A percentile compares a stretch with the other conserved stretches of the same genome.
phyloP scores from a whole-genome alignment of 1,284 basidiomycete species.

The Cryptococcus sp. region DNA sequence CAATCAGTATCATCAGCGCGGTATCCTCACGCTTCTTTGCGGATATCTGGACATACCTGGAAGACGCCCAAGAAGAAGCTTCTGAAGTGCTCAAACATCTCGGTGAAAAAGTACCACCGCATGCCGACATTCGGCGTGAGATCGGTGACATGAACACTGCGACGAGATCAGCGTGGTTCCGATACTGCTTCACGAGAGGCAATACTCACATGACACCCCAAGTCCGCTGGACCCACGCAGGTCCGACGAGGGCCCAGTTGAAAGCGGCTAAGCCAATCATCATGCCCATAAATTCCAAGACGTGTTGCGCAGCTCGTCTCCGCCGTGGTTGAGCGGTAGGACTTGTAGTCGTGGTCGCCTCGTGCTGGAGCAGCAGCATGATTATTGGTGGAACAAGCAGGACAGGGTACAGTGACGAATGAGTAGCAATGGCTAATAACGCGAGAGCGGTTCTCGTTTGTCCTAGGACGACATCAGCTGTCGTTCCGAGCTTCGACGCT shows the following conservation, averaged over 20 bases:
- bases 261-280: not conserved
- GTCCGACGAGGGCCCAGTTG: constrained; percentile 30
- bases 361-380: constrained; percentile 59
- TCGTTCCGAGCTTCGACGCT: constrained; percentile 12
- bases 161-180: not conserved
- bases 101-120: constrained; percentile 99
- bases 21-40: not conserved
- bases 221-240: constrained; percentile 69
- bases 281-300: too few relatives aligned
- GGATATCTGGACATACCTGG: constrained; percentile 63
- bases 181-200: not conserved
- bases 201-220: constrained; percentile 78
- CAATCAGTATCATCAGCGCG: constrained; percentile 1
- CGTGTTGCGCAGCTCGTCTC: too few relatives aligned
- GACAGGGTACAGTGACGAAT: constrained; percentile 70
- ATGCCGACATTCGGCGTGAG: constrained; percentile 90
- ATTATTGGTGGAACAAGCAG: constrained; percentile 69
- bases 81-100: constrained; percentile 98
- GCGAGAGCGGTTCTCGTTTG: constrained; percentile 63
- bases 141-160: constrained; percentile 72
- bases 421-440: constrained; percentile 67
- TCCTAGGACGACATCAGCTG: constrained; percentile 53
- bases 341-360: not conserved
- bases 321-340: too few relatives aligned
- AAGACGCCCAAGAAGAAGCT: constrained; percentile 96